Conservation (phyloP, 768 basidiomycete species). For the Leccinum fibrillosum region DNA sequence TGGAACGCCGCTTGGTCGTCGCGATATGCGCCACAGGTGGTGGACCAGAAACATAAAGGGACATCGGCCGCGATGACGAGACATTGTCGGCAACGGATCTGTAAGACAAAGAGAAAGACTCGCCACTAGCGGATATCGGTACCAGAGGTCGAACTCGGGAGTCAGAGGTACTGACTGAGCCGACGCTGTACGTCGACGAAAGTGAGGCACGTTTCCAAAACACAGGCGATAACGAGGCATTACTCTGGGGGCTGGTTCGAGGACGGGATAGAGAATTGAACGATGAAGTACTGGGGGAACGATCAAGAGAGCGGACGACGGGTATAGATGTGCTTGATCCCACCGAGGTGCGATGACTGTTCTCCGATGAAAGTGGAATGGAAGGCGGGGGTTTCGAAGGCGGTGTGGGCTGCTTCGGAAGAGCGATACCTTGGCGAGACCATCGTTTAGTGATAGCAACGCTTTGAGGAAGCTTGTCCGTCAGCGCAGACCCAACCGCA, state of each 20-base stretch:
- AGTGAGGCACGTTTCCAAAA: slow-evolving; percentile 53
- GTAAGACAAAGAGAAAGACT: slow-evolving; percentile 11
- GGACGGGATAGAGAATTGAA: slow-evolving; percentile 30
- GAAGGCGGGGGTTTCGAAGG: slow-evolving; percentile 60
- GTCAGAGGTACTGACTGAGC: slow-evolving; percentile 41
- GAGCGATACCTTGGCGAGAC: slow-evolving; percentile 48
- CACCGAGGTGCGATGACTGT: slow-evolving; percentile 22
- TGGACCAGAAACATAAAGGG: slow-evolving; percentile 15
- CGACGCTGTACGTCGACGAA: slow-evolving; percentile 47
- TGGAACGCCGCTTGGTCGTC: slow-evolving; percentile 51
- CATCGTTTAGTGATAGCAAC: slow-evolving; percentile 41
- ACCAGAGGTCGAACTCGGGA: slow-evolving; percentile 29
- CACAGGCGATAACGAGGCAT: slow-evolving; percentile 43
- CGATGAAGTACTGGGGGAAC: slow-evolving; percentile 37
- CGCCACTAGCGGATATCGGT: slow-evolving; percentile 2
- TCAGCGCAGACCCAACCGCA: slow-evolving; percentile 12
- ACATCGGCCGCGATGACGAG: slow-evolving; percentile 18
- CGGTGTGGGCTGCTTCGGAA: slow-evolving; percentile 53
- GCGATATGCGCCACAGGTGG: slow-evolving; percentile 12
- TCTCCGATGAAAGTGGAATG: slow-evolving; percentile 31
- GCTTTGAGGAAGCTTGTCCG: slow-evolving; percentile 26
- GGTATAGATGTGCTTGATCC: slow-evolving; percentile 25
- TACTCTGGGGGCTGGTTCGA: slow-evolving; percentile 40
- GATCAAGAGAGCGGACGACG: slow-evolving; percentile 32
- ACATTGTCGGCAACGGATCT: slow-evolving; percentile 5